Conservation (phyloP, 148 eudicot genomes). For the Persicaria tinctoria region DNA sequence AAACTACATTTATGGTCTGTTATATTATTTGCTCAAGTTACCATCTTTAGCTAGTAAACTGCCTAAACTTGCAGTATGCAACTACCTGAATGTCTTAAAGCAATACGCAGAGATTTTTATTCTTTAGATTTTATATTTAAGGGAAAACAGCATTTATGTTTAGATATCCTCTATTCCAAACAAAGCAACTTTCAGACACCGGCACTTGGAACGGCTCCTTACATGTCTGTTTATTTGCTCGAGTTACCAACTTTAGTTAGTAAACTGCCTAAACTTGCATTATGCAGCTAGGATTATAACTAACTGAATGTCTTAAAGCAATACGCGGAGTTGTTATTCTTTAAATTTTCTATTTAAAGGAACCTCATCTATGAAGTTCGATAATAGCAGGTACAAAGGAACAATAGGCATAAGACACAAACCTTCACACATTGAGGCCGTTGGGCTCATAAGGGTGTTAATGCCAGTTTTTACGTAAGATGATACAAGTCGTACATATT, state of each 20-base stretch:
- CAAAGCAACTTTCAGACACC: no score
- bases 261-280: neutral
- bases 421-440: conserved; percentile 62
- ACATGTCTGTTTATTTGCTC: neutral
- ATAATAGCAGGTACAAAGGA: neutral
- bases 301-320: neutral
- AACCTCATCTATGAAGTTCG: neutral
- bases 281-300: neutral
- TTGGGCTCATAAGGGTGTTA: conserved; percentile 43
- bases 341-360: neutral
- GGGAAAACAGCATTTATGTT: no score
- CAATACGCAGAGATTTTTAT: no score
- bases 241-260: neutral
- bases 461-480: conserved; percentile 61
- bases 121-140: no score
- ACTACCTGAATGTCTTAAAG: neutral
- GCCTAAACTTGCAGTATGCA: neutral
- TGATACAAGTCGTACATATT: conserved; percentile 68
- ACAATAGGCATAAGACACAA: conserved; percentile 14
- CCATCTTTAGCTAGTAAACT: neutral
- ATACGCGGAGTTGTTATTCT: neutral
- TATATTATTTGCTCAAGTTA: neutral
- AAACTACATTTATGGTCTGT: neutral
- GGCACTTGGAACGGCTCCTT: no score
- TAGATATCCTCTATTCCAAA: no score